Evolutionary conservation across 768 basidiomycete genomes (phyloP), one percentile per base, ranked within the genome.

Genomic region (Boletus huronensis): DNA sequence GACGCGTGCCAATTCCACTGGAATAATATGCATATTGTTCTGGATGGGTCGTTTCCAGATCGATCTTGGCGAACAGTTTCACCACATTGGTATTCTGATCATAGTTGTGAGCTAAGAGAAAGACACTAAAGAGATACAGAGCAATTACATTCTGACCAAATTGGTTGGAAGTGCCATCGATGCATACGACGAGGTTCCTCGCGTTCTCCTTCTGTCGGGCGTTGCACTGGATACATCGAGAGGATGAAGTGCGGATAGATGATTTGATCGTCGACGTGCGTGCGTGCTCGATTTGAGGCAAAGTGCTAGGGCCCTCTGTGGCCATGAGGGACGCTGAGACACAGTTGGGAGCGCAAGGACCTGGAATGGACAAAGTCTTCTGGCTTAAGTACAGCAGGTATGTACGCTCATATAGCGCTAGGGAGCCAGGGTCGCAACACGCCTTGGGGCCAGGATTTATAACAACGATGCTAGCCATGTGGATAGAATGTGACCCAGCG

Each of bases 1-100:
- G 69, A 34, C 67, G 62, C 0, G 75, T 75, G 14, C 74, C 74
- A 39, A 76, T 73, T 1, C 74, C 74, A 38, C 73, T 74, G 39
- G 68, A 66, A 49, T 75, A 75, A 51, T 72, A 75, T 2, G 72
- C 69, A 13, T 59, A 48, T 53, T 75, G 75, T 26, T 55, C 49
- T 19, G 60, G 49, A 3, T 31, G 23, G 3, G 39, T 29, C 14
- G 64, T 52, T 38, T 68, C 58, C 5, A 58, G 43, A 16, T 66
- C 52, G n/a, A 75, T 53, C 5, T 61, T 64, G 34, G 58, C 59
- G 41, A 73, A 73, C 2, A 75, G 47, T 48, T 74, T 70, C n/a
- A 75, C 60, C n/a, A 76, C 62, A 32, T 75, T 72, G 50, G 72
- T 73, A 38, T 72, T 73, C 75, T 77, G 52, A 11, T 19, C 23